Evolutionary conservation across 345 rosid species (phyloP).

Genomic region (Lepidium aucheri): DNA sequence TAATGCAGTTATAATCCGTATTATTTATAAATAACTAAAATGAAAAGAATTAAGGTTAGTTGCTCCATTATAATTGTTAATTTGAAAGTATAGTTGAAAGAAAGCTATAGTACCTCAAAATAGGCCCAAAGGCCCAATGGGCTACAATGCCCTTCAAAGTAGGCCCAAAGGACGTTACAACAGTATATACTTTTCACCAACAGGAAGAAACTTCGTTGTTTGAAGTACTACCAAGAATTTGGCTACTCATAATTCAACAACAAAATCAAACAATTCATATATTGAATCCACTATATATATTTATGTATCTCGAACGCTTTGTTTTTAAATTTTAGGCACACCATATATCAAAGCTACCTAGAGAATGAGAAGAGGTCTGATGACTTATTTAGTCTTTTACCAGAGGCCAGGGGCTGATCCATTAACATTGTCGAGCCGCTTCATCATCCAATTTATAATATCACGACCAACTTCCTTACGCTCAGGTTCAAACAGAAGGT

Average conservation of each 20-base stretch:
- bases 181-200: neutral
- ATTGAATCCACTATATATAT: neutral
- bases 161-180: neutral
- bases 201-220: neutral
- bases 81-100: too few relatives aligned
- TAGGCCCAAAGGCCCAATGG: neutral
- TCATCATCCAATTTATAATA: slow-evolving; percentile 86
- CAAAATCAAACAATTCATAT: slow-evolving; percentile 5
- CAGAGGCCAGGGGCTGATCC: slow-evolving; percentile 15
- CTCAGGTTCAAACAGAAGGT: slow-evolving; percentile 91
- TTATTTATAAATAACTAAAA: too few relatives aligned
- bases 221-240: neutral
- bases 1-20: too few relatives aligned
- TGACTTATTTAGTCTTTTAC: slow-evolving; percentile 3
- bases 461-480: slow-evolving; percentile 74
- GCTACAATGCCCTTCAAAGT: neutral
- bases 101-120: too few relatives aligned
- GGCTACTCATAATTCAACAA: neutral
- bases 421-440: slow-evolving; percentile 32
- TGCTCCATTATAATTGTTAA: too few relatives aligned
- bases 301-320: neutral
- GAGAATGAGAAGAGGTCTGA: slow-evolving; percentile 5
- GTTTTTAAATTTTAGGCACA: slow-evolving; percentile 16
- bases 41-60: too few relatives aligned
- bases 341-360: slow-evolving; percentile 22